Evolutionary conservation across 2,329 filamentous ascomycete species (phyloP).

Genomic region (Trichoderma polysporum): DNA sequence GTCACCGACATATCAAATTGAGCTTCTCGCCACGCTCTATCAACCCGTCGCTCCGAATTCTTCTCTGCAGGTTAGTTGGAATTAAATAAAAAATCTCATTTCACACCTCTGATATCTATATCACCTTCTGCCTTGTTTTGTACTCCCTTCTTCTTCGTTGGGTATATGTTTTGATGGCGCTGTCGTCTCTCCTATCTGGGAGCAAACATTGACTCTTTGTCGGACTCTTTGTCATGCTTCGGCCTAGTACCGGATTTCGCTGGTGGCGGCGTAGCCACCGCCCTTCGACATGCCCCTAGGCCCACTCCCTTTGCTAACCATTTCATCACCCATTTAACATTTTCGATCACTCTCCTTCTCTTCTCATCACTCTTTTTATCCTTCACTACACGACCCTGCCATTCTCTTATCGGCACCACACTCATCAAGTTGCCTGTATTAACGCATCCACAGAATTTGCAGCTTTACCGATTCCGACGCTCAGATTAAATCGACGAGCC

Average conservation of each 20-base stretch:
- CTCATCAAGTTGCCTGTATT: neutral
- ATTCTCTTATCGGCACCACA: neutral
- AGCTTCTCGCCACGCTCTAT: neutral
- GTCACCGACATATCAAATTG: conserved; percentile 21
- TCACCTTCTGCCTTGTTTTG: neutral
- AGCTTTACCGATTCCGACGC: neutral
- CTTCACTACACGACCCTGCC: neutral
- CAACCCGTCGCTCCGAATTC: neutral
- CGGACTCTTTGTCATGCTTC: conserved; percentile 16
- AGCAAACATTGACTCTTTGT: conserved; percentile 6
- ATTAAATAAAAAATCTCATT: neutral
- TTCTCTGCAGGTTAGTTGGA: conserved; percentile 15
- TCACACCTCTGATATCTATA: neutral
- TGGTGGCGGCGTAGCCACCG: conserved; percentile 19
- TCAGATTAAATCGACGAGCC: conserved; percentile 5
- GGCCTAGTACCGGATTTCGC: conserved; percentile 20
- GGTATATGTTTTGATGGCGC: neutral
- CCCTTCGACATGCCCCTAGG: conserved; percentile 14
- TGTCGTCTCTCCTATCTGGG: neutral
- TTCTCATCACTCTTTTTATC: neutral
- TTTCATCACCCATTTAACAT: conserved; percentile 17
- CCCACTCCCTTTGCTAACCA: conserved; percentile 20
- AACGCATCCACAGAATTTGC: neutral
- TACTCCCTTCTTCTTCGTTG: neutral
- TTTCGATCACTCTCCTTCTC: neutral